Evolutionary conservation across 2,329 filamentous ascomycete species (phyloP), one percentile per base, ranked within the genome.

Genomic region (Talaromyces albobiverticillius): DNA sequence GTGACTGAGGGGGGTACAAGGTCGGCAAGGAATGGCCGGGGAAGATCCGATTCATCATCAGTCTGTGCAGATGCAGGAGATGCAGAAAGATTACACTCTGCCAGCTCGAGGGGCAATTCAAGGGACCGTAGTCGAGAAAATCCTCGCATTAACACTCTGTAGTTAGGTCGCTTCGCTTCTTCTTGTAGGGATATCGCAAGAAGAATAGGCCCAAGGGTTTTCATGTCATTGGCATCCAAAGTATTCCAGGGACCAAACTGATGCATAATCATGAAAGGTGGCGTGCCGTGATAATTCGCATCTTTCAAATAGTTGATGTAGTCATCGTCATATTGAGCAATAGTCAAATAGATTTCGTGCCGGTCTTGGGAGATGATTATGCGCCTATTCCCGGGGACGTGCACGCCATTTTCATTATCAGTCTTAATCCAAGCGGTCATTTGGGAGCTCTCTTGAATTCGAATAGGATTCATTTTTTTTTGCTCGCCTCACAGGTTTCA

Each of bases 371-470:
- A 36, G 3, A 36, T 18, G 8, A 4, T 3, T 2, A 36, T 3
- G 14, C 34, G 34, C 8, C 34, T 36, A 18, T 36, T 29, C 26
- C 26, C 26, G 26, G 26, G 26, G 10, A 29, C 5, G 26, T 29
- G 5, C 26, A 29, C 5, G 26, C 26, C 5, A 34, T 14, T 14
- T 34, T 34, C 31, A 10, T 10, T 2, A 31, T 60, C 45, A 20
- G 34, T 53, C 23, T 53, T 53, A 13, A 62, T 55, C 56, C 58
- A 60, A 9, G 42, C 49, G 1, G 57, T 41, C 54, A 60, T 59
- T 38, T 62, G 60, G 0, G 55, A 54, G 2, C 47, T 47, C 36
- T 63, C 56, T 41, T 63, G 59, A 52, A 61, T 59, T n/a, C 48
- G 55, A 20, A 60, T 57, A 8, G 46, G 34, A 10, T 2, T 16